Percentiles rank a stretch among this genome's conserved stretches.
phyloP scores from a whole-genome alignment of 495 filamentous ascomycete genomes.

The Cercophora sp. region DNA sequence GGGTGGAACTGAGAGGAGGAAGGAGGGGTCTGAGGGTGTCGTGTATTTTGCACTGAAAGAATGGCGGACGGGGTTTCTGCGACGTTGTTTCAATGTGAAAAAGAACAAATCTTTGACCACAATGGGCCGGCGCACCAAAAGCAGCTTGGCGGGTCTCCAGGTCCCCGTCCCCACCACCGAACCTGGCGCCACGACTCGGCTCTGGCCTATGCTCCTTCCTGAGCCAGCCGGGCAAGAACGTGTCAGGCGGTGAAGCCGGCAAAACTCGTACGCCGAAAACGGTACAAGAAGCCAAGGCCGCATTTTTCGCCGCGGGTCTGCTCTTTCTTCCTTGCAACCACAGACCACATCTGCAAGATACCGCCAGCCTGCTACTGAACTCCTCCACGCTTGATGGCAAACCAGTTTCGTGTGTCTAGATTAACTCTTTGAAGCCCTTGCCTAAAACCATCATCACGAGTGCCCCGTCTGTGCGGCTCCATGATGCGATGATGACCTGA shows the following conservation, averaged over 20 bases:
- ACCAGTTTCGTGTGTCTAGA: constrained; percentile 76
- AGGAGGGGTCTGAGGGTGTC: neutral
- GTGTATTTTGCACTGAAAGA: constrained; percentile 2
- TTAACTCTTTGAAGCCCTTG: constrained; percentile 58
- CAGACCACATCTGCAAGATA: constrained; percentile 95
- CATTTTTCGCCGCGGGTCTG: constrained; percentile 23
- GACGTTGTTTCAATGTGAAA: constrained; percentile 22
- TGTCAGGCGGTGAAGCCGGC: constrained; percentile 26
- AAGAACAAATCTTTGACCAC: constrained; percentile 23
- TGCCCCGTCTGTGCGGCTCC: constrained; percentile 70
- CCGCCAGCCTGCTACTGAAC: constrained; percentile 59
- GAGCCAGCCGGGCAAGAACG: constrained; percentile 11
- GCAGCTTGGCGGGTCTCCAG: constrained; percentile 16
- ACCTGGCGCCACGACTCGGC: neutral
- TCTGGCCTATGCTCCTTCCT: neutral
- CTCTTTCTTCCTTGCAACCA: constrained; percentile 50
- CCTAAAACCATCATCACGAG: constrained; percentile 99
- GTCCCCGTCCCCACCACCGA: constrained; percentile 9
- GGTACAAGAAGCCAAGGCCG: constrained; percentile 19
- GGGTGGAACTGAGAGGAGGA: no score
- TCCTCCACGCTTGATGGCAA: constrained; percentile 68
- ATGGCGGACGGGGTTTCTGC: constrained; percentile 13
- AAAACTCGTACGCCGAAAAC: constrained; percentile 10
- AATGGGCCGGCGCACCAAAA: constrained; percentile 14
- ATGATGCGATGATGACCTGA: constrained; percentile 99